Evolutionary conservation across 345 rosid genomes (phyloP).

Genomic region (Moricandia arvensis): DNA sequence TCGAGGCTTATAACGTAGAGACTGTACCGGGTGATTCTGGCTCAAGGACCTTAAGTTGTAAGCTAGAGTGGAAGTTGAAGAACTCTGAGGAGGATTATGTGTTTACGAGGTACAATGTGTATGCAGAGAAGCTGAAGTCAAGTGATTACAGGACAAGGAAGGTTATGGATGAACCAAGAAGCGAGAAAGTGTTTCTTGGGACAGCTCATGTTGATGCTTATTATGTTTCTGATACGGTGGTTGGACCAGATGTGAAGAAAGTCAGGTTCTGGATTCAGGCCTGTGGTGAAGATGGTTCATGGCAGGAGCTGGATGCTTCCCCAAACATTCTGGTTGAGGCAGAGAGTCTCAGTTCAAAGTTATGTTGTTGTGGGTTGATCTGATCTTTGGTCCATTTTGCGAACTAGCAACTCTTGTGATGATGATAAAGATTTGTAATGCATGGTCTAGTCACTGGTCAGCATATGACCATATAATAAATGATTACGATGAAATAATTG

Average conservation of each 20-base stretch:
- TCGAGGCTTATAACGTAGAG: constrained; percentile 45
- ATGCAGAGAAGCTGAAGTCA: constrained; percentile 41
- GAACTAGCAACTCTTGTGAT: neutral
- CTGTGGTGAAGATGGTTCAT: constrained; percentile 47
- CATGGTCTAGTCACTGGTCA: neutral
- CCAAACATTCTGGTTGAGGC: constrained; percentile 47
- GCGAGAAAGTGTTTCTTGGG: constrained; percentile 47
- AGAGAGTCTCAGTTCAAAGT: constrained; percentile 20
- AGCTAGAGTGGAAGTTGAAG: constrained; percentile 57
- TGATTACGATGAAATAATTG: constrained; percentile 48
- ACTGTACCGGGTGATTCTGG: constrained; percentile 39
- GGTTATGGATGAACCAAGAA: constrained; percentile 21
- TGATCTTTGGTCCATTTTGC: neutral
- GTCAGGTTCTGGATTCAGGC: constrained; percentile 59
- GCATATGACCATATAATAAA: constrained; percentile 39
- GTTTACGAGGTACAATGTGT: constrained; percentile 56
- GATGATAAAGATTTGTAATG: neutral
- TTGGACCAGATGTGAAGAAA: constrained; percentile 42
- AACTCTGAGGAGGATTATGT: constrained; percentile 19
- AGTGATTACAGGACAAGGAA: constrained; percentile 17
- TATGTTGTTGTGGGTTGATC: constrained; percentile 33
- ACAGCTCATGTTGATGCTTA: constrained; percentile 55
- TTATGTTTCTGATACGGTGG: constrained; percentile 48
- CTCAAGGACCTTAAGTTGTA: constrained; percentile 44
- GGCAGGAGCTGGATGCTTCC: constrained; percentile 55